Evolutionary conservation across 1,139 yeast genomes (phyloP), one percentile per base, ranked within the genome.

Genomic region (Pichia norvegensis): DNA sequence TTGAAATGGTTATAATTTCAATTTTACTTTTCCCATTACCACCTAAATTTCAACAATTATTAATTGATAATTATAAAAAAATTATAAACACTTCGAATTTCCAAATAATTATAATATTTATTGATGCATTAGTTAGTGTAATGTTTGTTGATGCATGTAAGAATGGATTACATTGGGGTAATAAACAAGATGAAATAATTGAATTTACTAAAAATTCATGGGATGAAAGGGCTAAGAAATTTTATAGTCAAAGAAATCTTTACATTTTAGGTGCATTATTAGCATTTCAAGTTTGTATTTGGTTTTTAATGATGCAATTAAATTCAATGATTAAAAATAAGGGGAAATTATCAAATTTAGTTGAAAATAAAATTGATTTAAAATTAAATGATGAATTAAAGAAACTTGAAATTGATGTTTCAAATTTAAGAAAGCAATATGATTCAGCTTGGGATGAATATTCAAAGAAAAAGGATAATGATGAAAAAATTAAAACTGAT

Each of bases 241-340:
- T 84, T 54, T 81, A 80, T 56, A 73, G 82, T 40, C 88, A 83
- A 61, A 71, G 92, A 58, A 83, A 83, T 56, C 67, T 81, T 53
- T 82, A 83, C 61, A 72, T 83, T 49, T 74, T 82, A 17, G 90
- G 88, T 4, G 85, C 85, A 8, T 80, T 81, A 4, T 62, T 81
- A 52, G 81, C 80, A 61, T 72, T 80, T 52, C 72, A 69, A 50
- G 53, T 79, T 44, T 80, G 85, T 4, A 78, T 81, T 47, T 71
- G 70, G 44, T 79, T 83, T 8, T 79, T 79, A 39, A 68, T 75
- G 51, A 68, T 74, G 33, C 70, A 81, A 45, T 69, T 81, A 41
- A 72, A 70, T 54, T 78, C 80, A 57, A 66, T 80, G 62, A 79
- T 80, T 38, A 68, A 68, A 53, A 81, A 81, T 61, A 79, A 80